Percentiles rank a stretch among this genome's conserved stretches.
Conservation (phyloP, 2,329 filamentous ascomycete species). For the Davidsoniella australis region DNA sequence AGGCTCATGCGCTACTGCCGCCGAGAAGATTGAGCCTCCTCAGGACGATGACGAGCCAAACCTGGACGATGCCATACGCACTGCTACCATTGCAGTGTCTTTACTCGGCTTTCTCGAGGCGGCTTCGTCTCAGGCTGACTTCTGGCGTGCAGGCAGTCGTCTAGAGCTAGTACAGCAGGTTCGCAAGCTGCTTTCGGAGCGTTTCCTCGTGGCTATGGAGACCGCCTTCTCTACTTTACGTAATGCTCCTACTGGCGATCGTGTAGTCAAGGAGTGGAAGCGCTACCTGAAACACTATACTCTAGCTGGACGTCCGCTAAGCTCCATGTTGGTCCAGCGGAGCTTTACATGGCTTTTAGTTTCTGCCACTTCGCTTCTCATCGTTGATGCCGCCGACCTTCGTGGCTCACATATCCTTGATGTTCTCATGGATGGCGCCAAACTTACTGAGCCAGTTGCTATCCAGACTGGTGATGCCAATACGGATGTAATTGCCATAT, state of each 20-base stretch:
- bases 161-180: slow-evolving; percentile 56
- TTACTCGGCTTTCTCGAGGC: slow-evolving; percentile 84
- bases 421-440: slow-evolving; percentile 44
- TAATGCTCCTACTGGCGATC: slow-evolving; percentile 52
- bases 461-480: slow-evolving; percentile 23
- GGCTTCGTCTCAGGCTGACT: slow-evolving; percentile 56
- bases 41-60: slow-evolving; percentile 39
- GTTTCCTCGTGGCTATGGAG: slow-evolving; percentile 73
- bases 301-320: slow-evolving; percentile 60
- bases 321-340: slow-evolving; percentile 79
- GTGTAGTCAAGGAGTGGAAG: slow-evolving; percentile 68
- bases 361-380: slow-evolving; percentile 56
- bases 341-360: slow-evolving; percentile 77
- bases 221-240: slow-evolving; percentile 80
- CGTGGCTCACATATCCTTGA: slow-evolving; percentile 53
- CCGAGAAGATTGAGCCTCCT: slow-evolving; percentile 35
- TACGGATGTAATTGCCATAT: slow-evolving; percentile 40
- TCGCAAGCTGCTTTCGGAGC: slow-evolving; percentile 60
- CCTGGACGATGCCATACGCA: slow-evolving; percentile 48
- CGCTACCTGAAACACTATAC: slow-evolving; percentile 71
- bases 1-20: slow-evolving; percentile 47
- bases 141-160: slow-evolving; percentile 65
- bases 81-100: slow-evolving; percentile 64
- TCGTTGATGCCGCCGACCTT: slow-evolving; percentile 43
- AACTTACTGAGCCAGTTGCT: slow-evolving; percentile 16